These are phyloP conservation scores for Aspergillus pseudoviridinutans DNA, from an alignment of 2,329 filamentous ascomycete genomes.

Conservation along the genomic window DNA sequence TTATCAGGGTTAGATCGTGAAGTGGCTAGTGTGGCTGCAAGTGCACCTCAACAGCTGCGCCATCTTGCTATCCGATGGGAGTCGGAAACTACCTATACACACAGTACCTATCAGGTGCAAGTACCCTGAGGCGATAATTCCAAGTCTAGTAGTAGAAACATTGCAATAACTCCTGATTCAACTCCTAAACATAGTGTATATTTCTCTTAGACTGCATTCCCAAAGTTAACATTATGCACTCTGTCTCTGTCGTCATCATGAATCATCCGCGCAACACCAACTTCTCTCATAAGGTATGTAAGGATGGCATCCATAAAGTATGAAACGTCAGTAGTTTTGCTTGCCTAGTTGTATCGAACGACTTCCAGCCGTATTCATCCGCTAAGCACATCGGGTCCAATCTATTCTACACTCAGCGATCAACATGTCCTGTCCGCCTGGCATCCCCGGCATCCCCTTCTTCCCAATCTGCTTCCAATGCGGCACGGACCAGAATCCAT, in stretches of 20 bases:
- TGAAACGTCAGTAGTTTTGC: background rate
- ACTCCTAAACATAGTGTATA: background rate
- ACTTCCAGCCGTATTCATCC: background rate
- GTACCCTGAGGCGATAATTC: background rate
- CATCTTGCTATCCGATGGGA: background rate
- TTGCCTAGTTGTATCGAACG: background rate
- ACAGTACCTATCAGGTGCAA: background rate
- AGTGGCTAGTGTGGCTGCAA: background rate
- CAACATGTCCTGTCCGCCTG: conserved; percentile 36
- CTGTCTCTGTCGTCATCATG: conserved; percentile 16
- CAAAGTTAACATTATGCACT: background rate
- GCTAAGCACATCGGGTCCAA: background rate
- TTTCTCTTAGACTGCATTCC: background rate
- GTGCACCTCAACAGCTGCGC: background rate
- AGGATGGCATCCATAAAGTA: background rate
- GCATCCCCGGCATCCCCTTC: conserved; percentile 46
- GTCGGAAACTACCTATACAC: background rate
- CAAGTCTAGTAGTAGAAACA: background rate
- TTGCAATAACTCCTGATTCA: background rate
- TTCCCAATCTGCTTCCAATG: conserved; percentile 54
- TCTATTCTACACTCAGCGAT: background rate
- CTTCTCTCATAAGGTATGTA: background rate
- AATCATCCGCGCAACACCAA: conserved; percentile 9
- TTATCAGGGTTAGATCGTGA: background rate
- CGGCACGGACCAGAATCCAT: conserved; percentile 55